These are phyloP conservation scores for Rhizopogon rudus DNA, from an alignment of 768 basidiomycete genomes.

Conservation along the genomic window DNA sequence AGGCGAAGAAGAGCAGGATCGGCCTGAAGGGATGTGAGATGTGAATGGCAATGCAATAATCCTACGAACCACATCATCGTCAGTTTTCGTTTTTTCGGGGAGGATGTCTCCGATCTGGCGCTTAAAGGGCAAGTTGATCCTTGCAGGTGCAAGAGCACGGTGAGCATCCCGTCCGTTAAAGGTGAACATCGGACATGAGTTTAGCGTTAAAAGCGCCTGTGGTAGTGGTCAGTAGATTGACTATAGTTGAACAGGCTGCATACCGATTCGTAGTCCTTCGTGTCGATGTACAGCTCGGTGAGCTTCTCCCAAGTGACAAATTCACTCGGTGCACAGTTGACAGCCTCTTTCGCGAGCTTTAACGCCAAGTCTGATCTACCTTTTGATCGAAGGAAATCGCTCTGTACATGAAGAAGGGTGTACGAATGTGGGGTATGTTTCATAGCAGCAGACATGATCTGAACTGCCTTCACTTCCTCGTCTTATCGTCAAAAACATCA, in stretches of 20 bases:
- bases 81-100: conserved; percentile 74
- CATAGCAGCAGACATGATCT: conserved; percentile 84
- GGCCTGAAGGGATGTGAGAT: conserved; percentile 43
- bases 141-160: conserved; percentile 71
- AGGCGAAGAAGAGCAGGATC: conserved; percentile 93
- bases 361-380: conserved; percentile 85
- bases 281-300: conserved; percentile 90
- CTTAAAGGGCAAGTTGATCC: conserved; percentile 83
- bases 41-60: not conserved
- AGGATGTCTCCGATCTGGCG: conserved; percentile 86
- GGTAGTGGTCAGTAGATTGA: not conserved
- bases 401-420: conserved; percentile 90
- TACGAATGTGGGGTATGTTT: conserved; percentile 88
- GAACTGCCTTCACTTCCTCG: conserved; percentile 97
- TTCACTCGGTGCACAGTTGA: conserved; percentile 97
- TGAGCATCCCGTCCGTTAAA: conserved; percentile 96
- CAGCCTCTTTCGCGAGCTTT: conserved; percentile 88
- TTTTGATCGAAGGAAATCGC: conserved; percentile 88
- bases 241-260: not conserved
- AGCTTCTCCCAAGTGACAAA: conserved; percentile 99
- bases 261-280: conserved; percentile 77
- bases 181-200: conserved; percentile 99
- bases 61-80: conserved; percentile 72
- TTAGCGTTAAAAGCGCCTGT: conserved; percentile 82
- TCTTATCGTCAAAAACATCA: conserved; percentile 43